Evolutionary conservation across 805 yeast genomes (phyloP).

Genomic region (Jamesozyma rosinii): DNA sequence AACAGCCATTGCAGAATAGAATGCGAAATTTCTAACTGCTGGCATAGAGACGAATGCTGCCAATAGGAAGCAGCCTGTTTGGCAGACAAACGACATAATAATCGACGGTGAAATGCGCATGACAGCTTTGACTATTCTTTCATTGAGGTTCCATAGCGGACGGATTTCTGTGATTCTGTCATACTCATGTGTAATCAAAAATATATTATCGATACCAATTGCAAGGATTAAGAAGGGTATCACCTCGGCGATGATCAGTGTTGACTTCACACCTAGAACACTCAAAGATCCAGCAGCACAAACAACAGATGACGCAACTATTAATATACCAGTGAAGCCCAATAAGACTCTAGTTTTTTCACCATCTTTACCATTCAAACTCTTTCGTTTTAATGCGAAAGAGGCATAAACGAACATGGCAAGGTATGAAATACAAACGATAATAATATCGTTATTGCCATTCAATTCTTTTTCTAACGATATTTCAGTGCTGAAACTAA

Average conservation of each 20-base stretch:
- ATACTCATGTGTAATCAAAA: slow-evolving; percentile 73
- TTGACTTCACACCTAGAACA: slow-evolving; percentile 68
- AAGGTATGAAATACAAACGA: slow-evolving; percentile 65
- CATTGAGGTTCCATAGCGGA: slow-evolving; percentile 43
- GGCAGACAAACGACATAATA: slow-evolving; percentile 64
- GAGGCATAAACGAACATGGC: slow-evolving; percentile 87
- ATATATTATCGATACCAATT: slow-evolving; percentile 92
- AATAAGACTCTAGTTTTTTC: slow-evolving; percentile 53
- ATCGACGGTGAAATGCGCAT: slow-evolving; percentile 83
- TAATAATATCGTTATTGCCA: slow-evolving; percentile 65
- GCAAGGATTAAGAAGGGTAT: slow-evolving; percentile 90
- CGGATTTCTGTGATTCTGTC: slow-evolving; percentile 41
- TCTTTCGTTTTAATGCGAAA: slow-evolving; percentile 45
- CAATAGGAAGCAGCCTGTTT: slow-evolving; percentile 66
- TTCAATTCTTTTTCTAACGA: slow-evolving; percentile 80
- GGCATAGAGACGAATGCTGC: slow-evolving; percentile 88
- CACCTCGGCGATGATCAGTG: slow-evolving; percentile 90
- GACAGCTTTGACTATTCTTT: slow-evolving; percentile 54
- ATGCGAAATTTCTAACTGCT: slow-evolving; percentile 87
- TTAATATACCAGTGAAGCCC: slow-evolving; percentile 75
- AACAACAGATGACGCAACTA: slow-evolving; percentile 71
- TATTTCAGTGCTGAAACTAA: slow-evolving; percentile 73
- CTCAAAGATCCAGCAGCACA: slow-evolving; percentile 80
- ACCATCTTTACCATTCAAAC: slow-evolving; percentile 30
- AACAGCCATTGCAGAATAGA: slow-evolving; percentile 83